These are phyloP conservation scores for Paragyromitra xinjiangensis DNA, from an alignment of 495 filamentous ascomycete species.

Conservation along the genomic window DNA sequence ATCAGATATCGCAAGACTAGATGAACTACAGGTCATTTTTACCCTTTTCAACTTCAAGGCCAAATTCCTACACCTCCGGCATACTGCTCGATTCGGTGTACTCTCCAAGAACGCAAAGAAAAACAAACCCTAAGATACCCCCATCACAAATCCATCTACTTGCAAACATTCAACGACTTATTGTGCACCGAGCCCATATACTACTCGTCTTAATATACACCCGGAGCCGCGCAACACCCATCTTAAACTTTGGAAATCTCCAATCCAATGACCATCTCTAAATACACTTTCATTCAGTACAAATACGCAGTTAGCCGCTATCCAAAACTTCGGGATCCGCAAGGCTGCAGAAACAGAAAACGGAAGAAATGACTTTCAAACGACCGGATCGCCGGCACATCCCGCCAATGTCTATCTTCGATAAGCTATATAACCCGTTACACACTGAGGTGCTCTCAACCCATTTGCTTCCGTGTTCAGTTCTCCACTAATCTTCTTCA, in stretches of 20 bases:
- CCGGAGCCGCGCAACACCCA: background rate
- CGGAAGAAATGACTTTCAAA: background rate
- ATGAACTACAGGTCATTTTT: background rate
- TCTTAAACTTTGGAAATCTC: background rate
- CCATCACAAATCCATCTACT: background rate
- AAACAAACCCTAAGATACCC: background rate
- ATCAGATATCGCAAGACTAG: background rate
- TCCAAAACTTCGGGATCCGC: background rate
- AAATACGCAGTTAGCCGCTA: background rate
- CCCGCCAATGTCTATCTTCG: background rate
- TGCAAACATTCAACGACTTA: background rate
- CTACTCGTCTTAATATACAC: background rate
- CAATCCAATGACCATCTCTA: background rate
- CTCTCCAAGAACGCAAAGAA: too few relatives aligned
- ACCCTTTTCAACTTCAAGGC: background rate
- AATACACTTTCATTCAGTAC: background rate
- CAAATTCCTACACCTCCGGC: background rate
- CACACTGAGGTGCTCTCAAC: background rate
- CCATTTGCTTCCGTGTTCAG: background rate
- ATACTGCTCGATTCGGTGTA: background rate
- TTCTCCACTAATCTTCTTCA: background rate
- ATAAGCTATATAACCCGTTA: background rate
- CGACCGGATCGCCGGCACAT: background rate
- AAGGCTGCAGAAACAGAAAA: background rate
- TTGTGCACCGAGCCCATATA: background rate